Conservation (phyloP, 1,284 basidiomycete species). For the Trichosporon faecale region DNA sequence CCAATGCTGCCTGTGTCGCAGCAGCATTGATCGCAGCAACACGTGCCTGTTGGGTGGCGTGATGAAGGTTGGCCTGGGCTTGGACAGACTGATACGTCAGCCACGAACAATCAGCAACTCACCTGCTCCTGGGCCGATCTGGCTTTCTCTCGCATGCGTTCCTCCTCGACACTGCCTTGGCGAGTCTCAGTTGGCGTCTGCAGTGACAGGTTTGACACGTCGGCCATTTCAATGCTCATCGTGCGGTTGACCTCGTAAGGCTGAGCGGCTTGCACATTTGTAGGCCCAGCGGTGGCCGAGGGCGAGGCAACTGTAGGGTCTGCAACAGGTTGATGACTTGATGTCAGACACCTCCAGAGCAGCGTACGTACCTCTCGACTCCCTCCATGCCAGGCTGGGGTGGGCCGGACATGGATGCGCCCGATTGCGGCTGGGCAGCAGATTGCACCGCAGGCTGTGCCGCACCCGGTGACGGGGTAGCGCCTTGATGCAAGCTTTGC, state of each 20-base stretch:
- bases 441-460: background rate
- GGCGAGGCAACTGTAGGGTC: background rate
- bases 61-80: constrained; percentile 50
- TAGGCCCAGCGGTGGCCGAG: background rate
- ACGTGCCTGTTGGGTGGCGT: constrained; percentile 52
- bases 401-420: background rate
- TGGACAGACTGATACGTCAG: constrained; percentile 41
- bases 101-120: constrained; percentile 14
- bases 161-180: constrained; percentile 41
- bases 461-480: background rate
- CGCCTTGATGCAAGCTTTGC: background rate
- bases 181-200: constrained; percentile 23
- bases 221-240: constrained; percentile 48
- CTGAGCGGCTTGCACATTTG: constrained; percentile 1
- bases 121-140: constrained; percentile 51
- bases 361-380: background rate
- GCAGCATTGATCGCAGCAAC: constrained; percentile 53
- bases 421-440: constrained; percentile 11
- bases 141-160: constrained; percentile 49
- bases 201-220: constrained; percentile 33
- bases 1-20: constrained; percentile 49
- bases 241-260: constrained; percentile 26
- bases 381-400: background rate
- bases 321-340: background rate
- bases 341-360: background rate